These are phyloP conservation scores for Albophoma yamanashiensis DNA, from an alignment of 2,329 filamentous ascomycete genomes.

Conservation along the genomic window DNA sequence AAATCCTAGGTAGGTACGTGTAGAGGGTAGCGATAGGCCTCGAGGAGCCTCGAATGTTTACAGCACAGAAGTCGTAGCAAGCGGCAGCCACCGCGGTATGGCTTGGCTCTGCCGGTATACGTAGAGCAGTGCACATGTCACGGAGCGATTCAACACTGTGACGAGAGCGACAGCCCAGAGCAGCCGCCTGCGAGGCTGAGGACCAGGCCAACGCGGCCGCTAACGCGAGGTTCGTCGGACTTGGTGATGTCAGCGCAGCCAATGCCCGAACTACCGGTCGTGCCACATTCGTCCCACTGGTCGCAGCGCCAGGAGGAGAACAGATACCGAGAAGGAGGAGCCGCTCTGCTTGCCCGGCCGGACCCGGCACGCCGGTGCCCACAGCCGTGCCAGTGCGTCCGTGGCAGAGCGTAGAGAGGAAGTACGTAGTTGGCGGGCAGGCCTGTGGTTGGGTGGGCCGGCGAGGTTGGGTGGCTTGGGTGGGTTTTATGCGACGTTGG, in stretches of 20 bases:
- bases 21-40: background rate
- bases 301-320: background rate
- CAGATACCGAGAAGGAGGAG: background rate
- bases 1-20: background rate
- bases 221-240: background rate
- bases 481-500: background rate
- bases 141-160: background rate
- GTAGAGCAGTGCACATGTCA: too few species aligned
- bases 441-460: background rate
- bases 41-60: background rate
- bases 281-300: conserved; percentile 1
- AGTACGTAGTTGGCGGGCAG: background rate
- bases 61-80: background rate
- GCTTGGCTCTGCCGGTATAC: too few species aligned
- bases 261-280: background rate
- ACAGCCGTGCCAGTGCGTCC: background rate
- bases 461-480: background rate
- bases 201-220: background rate
- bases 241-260: background rate
- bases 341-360: background rate
- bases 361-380: background rate
- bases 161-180: background rate
- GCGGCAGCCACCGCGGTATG: background rate
- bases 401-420: background rate
- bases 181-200: background rate